Evolutionary conservation across 495 filamentous ascomycete species (phyloP).

Genomic region (Talaromyces wortmannii): DNA sequence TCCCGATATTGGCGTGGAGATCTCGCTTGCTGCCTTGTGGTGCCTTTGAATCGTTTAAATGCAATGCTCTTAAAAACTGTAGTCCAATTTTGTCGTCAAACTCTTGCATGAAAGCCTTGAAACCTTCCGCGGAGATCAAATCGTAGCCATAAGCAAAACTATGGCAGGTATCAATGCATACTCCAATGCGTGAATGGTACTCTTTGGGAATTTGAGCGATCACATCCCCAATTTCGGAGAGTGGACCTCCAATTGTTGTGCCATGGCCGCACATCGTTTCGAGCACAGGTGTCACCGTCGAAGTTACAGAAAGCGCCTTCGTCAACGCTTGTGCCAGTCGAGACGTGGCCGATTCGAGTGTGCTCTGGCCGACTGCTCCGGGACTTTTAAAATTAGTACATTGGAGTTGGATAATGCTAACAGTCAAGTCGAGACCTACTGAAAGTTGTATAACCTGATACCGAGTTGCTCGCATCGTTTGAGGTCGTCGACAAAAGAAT

Average conservation of each 20-base stretch:
- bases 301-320: conserved; percentile 67
- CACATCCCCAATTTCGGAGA: conserved; percentile 80
- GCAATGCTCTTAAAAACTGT: conserved; percentile 74
- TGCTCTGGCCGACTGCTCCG: conserved; percentile 63
- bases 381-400: conserved; percentile 40
- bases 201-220: conserved; percentile 59
- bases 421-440: conserved; percentile 35
- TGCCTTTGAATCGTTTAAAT: conserved; percentile 91
- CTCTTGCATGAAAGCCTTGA: conserved; percentile 59
- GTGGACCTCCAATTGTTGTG: conserved; percentile 78
- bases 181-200: conserved; percentile 81
- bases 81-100: conserved; percentile 79
- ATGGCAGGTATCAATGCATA: conserved; percentile 96
- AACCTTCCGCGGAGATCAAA: conserved; percentile 66
- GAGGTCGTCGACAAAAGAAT: conserved; percentile 82
- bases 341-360: conserved; percentile 60
- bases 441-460: conserved; percentile 93
- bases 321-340: conserved; percentile 78
- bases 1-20: conserved; percentile 90
- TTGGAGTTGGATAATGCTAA: background rate
- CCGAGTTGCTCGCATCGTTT: conserved; percentile 81
- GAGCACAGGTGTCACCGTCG: conserved; percentile 69
- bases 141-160: conserved; percentile 92
- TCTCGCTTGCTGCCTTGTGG: conserved; percentile 73
- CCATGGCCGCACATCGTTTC: conserved; percentile 94